Base-by-base conservation (phyloP, 2,329 filamentous ascomycete species). In the Fusarium torreyae region DNA sequence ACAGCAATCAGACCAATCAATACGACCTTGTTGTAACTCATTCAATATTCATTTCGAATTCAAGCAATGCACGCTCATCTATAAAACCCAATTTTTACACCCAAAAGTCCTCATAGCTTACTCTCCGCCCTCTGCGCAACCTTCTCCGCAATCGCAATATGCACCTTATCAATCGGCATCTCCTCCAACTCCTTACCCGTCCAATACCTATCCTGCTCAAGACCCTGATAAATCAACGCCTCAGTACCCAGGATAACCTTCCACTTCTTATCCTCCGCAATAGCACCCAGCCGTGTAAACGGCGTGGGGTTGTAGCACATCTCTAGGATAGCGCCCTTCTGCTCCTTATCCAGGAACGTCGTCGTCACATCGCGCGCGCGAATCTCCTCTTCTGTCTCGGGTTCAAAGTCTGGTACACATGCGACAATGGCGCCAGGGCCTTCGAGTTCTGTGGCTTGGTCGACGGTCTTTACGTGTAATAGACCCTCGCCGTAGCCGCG, bases 241-340 rank as follows among this genome's bases (percentile, higher is more conserved):
- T 94, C 92, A 0, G 91, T 93, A 0, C 92, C 92, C 7, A 93
- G 77, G 24, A 94, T 91, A 2, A 94, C 89, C 78, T 90, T 86
- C 92, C 92, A 94, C 0, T 90, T 90, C 11, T 84, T 83, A 4
- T 81, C 78, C 72, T 88, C 84, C 0, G 90, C 88, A 42, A 94
- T 73, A 43, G 84, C 85, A 2, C 87, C 88, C 49, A 94, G 86
- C 69, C 86, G 84, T 0, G 92, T 94, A 77, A 87, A 90, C 0
- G 91, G 90, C 4, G 84, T 82, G 0, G 92, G 92, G 76, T 94
- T 92, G 77, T 94, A 94, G 82, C 92, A 94, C 92, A 95, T 94
- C 78, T 94, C 92, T 63, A 94, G 77, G 58, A 94, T 87, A 8
- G 88, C 88, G 8, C 91, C 92, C 78, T 91, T 91, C 64, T 86